A percentile compares a stretch with the other conserved stretches of the same genome.
Conservation (phyloP, 148 eudicot genomes). For the Tetragonia tetragonoides region DNA sequence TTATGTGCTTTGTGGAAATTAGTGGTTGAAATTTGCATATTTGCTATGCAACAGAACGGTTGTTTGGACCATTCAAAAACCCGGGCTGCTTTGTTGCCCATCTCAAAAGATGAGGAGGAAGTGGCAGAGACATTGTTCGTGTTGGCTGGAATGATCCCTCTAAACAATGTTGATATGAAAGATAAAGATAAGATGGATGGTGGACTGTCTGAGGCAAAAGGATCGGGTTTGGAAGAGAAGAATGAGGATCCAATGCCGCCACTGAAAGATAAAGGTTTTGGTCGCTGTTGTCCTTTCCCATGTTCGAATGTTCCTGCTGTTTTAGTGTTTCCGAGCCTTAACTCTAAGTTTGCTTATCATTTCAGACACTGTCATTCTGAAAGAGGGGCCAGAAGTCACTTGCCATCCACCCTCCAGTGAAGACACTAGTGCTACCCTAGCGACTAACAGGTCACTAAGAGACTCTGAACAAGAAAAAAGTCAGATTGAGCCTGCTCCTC, state of each 20-base stretch:
- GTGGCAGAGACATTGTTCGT: slow-evolving; percentile 73
- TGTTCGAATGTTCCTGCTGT: background rate
- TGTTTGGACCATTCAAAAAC: slow-evolving; percentile 11
- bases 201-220: slow-evolving; percentile 29
- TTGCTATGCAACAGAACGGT: slow-evolving; percentile 33
- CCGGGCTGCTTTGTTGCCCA: slow-evolving; percentile 16
- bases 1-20: background rate
- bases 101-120: slow-evolving; percentile 82
- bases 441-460: slow-evolving; percentile 13
- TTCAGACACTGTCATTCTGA: slow-evolving; percentile 17
- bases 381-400: slow-evolving; percentile 27
- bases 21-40: slow-evolving; percentile 5
- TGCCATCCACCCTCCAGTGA: slow-evolving; percentile 14
- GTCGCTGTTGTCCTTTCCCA: background rate
- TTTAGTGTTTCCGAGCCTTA: background rate
- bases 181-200: slow-evolving; percentile 19
- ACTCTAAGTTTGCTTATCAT: background rate
- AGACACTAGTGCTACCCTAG: slow-evolving; percentile 21
- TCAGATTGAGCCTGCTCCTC: slow-evolving; percentile 13
- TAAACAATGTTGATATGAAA: slow-evolving; percentile 10
- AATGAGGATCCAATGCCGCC: slow-evolving; percentile 19
- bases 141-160: slow-evolving; percentile 55
- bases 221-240: slow-evolving; percentile 19
- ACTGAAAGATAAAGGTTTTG: slow-evolving; percentile 42
- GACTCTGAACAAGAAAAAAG: slow-evolving; percentile 23